Base-by-base conservation (phyloP, 1,284 basidiomycete species). In the Ustilago sp. region DNA sequence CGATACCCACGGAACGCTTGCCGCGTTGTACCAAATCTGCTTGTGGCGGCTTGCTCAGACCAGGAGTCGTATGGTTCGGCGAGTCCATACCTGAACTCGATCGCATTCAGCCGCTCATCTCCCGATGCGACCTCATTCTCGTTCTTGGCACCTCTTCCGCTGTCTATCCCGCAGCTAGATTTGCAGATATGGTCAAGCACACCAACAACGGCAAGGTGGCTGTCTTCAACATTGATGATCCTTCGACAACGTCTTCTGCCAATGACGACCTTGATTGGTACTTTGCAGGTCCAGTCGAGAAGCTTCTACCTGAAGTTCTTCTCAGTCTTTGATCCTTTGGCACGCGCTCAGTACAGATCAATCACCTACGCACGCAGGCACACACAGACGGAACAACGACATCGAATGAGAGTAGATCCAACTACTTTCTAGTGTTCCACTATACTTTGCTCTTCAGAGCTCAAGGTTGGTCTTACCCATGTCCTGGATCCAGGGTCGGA, bases 41-140 rank as follows among this genome's bases (percentile, higher is more conserved):
- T 11, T 91, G 90, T 72, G 87, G 87, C 2, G 87, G 85, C 0
- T 87, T 92, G 8, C 87, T 89, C 1, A 87, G 91, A 31, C 91
- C 91, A 3, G 90, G 89, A 2, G 90, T 91, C 0, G 90, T 92
- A 0, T 92, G 90, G 91, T 92, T 92, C 78, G 90, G 89, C 6
- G 91, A 81, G 56, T 66, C 70, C n/a, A 81, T 81, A 35, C 78
- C 79, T 8, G 57, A 61, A 11, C 64, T 32, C 61, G 57, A 69
- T 34, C 55, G 83, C 34, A 90, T 91, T 50, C 85, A 88, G 39
- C 65, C 84, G 7, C 53, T 90, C 11, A 88, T 91, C 6, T 81
- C 86, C 2, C 71, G 87, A 38, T 90, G 90, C 3, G 90, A 91
- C 85, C 77, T 92, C 41, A 89, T 89, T 67, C 85, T 92, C 8